Base-by-base conservation (phyloP, 208 protist species). In the Herpetomonas tarakana region DNA sequence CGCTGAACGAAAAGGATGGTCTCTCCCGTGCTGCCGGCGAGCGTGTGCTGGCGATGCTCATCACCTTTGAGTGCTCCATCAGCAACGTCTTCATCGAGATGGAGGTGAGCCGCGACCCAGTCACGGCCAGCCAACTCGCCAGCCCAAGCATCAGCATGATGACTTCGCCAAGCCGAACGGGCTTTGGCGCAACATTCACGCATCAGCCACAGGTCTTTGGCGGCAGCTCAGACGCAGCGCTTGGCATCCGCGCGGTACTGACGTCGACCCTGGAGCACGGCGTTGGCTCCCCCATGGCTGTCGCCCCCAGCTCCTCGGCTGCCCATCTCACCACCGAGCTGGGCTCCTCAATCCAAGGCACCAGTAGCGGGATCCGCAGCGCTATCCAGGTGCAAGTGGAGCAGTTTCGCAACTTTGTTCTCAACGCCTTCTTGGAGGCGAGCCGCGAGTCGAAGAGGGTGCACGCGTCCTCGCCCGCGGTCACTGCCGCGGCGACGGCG, bases 71-170 rank as follows among this genome's bases (percentile, higher is more conserved):
- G 44, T 49, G 44, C 44, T 24, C 44, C 44, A 22, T 49, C 44
- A 49, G 44, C 44, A 49, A 49, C 44, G 44, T 49, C 19, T 49
- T 49, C 19, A 49, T 49, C 44, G 44, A 49, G 44, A 49, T 49
- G 44, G 44, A 49, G 44, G 44, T 12, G 16, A 49, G 9, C 16
- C 44, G 19, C 16, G 44, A 49, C 16, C 16, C 19, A 18, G 19
- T 22, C 19, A 22, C 44, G 16, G 44, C 9, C 16, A 49, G 44
- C 19, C 44, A 49, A 18, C 19, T 49, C 44, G 44, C 16, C 44
- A 49, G 44, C 44, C 44, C 44, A 4, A 22, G 16, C 19, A 24
- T 49, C 16, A 49, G 44, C 44, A 4, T 49, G 16, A 22, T 49
- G 44, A 11, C 16, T 6, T 49, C 44, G 4, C 44, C 44, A 4